Conservation (phyloP, 1,284 basidiomycete species). For the Apiotrichum laibachii region DNA sequence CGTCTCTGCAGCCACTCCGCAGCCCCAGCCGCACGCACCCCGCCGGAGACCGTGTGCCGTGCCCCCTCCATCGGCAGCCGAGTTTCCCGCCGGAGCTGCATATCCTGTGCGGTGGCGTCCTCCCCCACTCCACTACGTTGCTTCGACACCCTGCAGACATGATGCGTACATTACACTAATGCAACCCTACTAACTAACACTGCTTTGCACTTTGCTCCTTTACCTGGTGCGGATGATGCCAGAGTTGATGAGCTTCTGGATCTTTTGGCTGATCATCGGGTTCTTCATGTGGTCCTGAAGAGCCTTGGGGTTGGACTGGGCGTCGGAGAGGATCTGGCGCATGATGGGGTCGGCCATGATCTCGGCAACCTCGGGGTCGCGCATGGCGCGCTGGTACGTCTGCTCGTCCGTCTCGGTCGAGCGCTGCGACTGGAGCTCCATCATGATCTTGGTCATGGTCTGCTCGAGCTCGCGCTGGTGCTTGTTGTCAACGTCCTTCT, state of each 20-base stretch:
- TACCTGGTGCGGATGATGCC: conserved; percentile 68
- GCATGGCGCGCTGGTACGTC: conserved; percentile 89
- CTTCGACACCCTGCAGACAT: background rate
- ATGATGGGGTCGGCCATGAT: conserved; percentile 61
- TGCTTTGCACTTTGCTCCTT: background rate
- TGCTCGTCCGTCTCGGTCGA: conserved; percentile 87
- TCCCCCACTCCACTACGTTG: too few species aligned
- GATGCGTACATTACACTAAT: conserved; percentile 7
- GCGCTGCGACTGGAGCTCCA: conserved; percentile 77
- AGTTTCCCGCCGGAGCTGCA: too few species aligned
- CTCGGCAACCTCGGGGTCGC: conserved; percentile 88
- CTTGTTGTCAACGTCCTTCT: conserved; percentile 71
- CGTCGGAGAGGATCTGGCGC: conserved; percentile 93
- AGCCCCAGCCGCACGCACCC: too few species aligned
- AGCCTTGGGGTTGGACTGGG: conserved; percentile 82
- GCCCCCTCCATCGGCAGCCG: too few species aligned
- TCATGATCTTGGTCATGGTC: conserved; percentile 74
- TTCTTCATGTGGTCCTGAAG: conserved; percentile 98
- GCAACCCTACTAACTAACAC: background rate
- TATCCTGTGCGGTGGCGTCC: too few species aligned
- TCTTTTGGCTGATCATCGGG: conserved; percentile 55
- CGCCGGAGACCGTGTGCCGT: too few species aligned
- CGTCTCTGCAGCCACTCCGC: too few species aligned
- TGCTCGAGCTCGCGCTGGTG: conserved; percentile 76
- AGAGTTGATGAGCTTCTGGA: conserved; percentile 84